These are phyloP conservation scores for Trametopsis cervina DNA, from an alignment of 768 basidiomycete genomes.

Conservation along the genomic window DNA sequence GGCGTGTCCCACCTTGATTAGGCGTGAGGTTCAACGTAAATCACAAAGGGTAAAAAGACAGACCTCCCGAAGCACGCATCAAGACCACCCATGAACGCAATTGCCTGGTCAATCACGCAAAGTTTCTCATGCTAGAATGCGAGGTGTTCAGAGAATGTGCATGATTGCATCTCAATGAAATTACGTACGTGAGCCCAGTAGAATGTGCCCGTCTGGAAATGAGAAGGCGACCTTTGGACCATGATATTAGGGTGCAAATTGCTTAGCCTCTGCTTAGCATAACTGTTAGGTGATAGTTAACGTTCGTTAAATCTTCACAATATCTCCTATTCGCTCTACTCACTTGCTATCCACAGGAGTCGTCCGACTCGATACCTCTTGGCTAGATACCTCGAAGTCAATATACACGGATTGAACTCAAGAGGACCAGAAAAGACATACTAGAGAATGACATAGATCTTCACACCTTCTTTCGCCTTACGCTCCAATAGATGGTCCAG, in stretches of 20 bases:
- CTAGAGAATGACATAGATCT: constrained; percentile 95
- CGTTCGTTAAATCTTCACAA: neutral
- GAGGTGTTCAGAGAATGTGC: neutral
- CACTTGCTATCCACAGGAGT: constrained; percentile 93
- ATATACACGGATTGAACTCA: neutral
- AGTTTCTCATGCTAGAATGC: constrained; percentile 84
- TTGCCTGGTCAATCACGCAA: constrained; percentile 94
- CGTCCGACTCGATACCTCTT: constrained; percentile 92
- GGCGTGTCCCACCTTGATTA: constrained; percentile 97
- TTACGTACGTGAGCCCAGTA: constrained; percentile 93
- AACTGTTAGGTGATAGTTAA: constrained; percentile 34
- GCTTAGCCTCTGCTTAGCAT: constrained; percentile 78
- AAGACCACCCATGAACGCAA: constrained; percentile 96
- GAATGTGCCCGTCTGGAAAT: constrained; percentile 95
- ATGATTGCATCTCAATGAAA: neutral
- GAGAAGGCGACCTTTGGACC: constrained; percentile 95
- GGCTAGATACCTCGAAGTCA: constrained; percentile 37
- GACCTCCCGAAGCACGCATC: constrained; percentile 90
- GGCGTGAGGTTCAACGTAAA: too few relatives aligned
- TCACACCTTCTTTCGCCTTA: constrained; percentile 94
- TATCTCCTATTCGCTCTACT: constrained; percentile 19
- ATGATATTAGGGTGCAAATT: constrained; percentile 87
- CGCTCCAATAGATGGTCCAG: constrained; percentile 80
- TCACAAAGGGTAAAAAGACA: too few relatives aligned
- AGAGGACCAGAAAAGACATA: constrained; percentile 29